Evolutionary conservation across 495 filamentous ascomycete species (phyloP).

Genomic region (Neurospora tetraspora): DNA sequence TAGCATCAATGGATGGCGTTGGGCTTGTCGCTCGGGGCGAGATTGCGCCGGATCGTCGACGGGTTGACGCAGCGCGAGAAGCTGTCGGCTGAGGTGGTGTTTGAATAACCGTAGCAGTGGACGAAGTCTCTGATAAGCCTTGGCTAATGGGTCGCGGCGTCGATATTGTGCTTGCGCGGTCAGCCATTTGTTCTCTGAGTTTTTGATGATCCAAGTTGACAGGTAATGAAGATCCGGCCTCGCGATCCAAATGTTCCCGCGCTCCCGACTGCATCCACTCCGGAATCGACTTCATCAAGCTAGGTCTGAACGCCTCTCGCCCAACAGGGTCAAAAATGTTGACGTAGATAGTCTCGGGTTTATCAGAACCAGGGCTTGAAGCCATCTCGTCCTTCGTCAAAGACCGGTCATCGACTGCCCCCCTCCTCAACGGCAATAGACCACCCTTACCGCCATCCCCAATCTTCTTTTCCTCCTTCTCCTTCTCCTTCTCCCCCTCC

Average conservation of each 20-base stretch:
- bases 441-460: neutral
- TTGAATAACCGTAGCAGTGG: neutral
- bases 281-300: constrained; percentile 36
- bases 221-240: neutral
- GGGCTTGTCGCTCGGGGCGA: neutral
- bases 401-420: neutral
- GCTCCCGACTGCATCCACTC: constrained; percentile 29
- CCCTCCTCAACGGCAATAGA: neutral
- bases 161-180: neutral
- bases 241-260: neutral
- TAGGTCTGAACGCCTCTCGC: constrained; percentile 28
- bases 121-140: neutral
- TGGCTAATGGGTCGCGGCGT: neutral
- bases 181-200: neutral
- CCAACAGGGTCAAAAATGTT: constrained; percentile 32
- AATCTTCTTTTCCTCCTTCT: constrained; percentile 10
- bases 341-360: constrained; percentile 24
- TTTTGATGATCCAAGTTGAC: neutral
- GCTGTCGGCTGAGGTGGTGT: neutral
- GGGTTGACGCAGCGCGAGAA: neutral
- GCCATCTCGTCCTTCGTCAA: neutral
- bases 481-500: neutral
- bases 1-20: neutral
- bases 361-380: neutral
- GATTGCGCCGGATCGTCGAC: neutral